Base-by-base conservation (phyloP, 768 basidiomycete genomes). In the Phylloporus arenicola region DNA sequence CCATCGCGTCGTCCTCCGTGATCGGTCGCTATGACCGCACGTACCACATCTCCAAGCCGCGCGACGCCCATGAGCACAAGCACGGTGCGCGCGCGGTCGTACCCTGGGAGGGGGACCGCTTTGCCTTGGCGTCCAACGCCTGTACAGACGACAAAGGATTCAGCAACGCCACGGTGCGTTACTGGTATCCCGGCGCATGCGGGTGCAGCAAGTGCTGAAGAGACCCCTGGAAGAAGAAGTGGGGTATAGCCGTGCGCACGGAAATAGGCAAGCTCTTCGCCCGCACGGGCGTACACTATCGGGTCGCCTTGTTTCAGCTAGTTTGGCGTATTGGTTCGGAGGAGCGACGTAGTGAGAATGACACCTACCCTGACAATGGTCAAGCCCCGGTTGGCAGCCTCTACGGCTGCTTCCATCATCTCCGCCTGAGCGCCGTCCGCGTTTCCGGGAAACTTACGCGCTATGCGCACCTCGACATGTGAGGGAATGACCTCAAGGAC, bases 261-360 rank as follows among this genome's bases (percentile, higher is more conserved):
- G 79, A 98, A 95, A 71, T 87, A 92, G 19, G 95, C 76, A 1
- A 97, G 82, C 69, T 99, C 96, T 64, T 98, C 95, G 27, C 94
- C 94, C 0, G 87, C 87, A 20, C 96, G 84, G 3, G 91, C 96
- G 63, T 96, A 99, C 0, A 99, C 82, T 14, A 87, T 84, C 11
- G 96, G 96, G 64, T 99, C 96, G 12, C 96, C 96, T 75, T 98
- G 96, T 71, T 99, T 98, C 16, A 99, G 76, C 88, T 92, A 44
- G 19, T 24, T 7, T 6, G 39, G 29, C 39, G 44, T 61, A 1
- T 20, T 35, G 27, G 33, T 22, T 3, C 33, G 35, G 6, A 2
- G 13, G 17, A 33, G 31, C 8, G 11, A 19, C 3, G n/a, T 1
- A 4, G 1, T 2, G 8, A 41, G 13, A 17, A 34, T 11, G 45